phyloP scores from a whole-genome alignment of 2,329 filamentous ascomycete species.

The Nemania diffusa region DNA sequence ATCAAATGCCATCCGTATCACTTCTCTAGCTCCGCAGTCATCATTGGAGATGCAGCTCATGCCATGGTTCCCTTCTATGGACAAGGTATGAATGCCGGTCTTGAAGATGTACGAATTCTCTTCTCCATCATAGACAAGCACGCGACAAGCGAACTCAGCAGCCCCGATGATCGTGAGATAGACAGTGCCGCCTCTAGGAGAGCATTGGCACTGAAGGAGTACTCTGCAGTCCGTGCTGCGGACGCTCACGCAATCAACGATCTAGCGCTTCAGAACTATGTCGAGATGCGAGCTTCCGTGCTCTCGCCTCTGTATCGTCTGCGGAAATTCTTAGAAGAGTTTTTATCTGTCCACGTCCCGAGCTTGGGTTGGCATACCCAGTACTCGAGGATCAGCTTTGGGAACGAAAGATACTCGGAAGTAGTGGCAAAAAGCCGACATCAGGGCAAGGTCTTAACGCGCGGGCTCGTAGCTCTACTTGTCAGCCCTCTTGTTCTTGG shows the following conservation, averaged over 20 bases:
- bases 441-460: conserved; percentile 72
- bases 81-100: conserved; percentile 95
- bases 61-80: conserved; percentile 99
- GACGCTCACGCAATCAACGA: conserved; percentile 94
- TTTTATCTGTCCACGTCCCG: conserved; percentile 79
- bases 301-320: conserved; percentile 79
- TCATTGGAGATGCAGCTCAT: conserved; percentile 93
- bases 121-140: conserved; percentile 84
- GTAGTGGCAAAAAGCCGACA: conserved; percentile 75
- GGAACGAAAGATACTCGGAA: conserved; percentile 89
- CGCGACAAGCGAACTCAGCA: conserved; percentile 58
- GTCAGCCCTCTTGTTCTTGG: conserved; percentile 41
- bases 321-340: conserved; percentile 88
- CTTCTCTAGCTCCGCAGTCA: conserved; percentile 78
- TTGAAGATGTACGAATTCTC: conserved; percentile 91
- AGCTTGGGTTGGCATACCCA: conserved; percentile 88
- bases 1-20: conserved; percentile 94
- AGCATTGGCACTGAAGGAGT: conserved; percentile 78
- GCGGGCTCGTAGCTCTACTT: conserved; percentile 53
- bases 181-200: conserved; percentile 68
- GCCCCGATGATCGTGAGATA: conserved; percentile 42
- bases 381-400: conserved; percentile 92
- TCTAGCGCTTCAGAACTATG: conserved; percentile 88
- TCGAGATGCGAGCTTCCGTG: conserved; percentile 91
- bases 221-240: conserved; percentile 76